A percentile compares a stretch with the other conserved stretches of the same genome.
Conservation (phyloP, 768 basidiomycete genomes). For the Arthromyces matolae region DNA sequence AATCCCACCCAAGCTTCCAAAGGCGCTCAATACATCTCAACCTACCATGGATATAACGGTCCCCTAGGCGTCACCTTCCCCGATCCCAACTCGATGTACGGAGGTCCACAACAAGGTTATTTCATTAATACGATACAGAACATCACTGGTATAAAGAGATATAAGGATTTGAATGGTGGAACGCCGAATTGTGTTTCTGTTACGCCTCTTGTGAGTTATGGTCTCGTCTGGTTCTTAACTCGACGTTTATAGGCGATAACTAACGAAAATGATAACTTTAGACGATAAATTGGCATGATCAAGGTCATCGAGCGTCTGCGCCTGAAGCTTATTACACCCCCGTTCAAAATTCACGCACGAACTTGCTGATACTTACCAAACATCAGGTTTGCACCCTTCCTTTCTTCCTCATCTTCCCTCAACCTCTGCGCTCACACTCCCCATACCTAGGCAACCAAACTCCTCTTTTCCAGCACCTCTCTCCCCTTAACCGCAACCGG, state of each 20-base stretch:
- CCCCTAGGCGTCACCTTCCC: constrained; percentile 54
- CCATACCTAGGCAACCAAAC: constrained; percentile 38
- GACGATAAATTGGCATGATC: constrained; percentile 46
- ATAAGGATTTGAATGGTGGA: constrained; percentile 52
- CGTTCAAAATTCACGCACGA: constrained; percentile 41
- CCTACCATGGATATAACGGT: constrained; percentile 49
- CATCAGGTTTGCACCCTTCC: constrained; percentile 28
- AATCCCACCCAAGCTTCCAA: constrained; percentile 41
- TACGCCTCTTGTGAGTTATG: constrained; percentile 45
- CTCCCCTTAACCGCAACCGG: constrained; percentile 41
- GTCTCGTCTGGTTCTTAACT: neutral
- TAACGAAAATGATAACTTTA: constrained; percentile 8
- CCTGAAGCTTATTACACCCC: constrained; percentile 53
- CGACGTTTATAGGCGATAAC: neutral
- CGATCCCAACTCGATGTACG: constrained; percentile 44
- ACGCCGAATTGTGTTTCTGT: constrained; percentile 53
- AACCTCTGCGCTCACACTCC: neutral
- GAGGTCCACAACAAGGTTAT: constrained; percentile 49
- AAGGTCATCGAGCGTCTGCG: constrained; percentile 52
- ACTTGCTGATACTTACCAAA: constrained; percentile 46
- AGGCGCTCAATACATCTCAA: constrained; percentile 42
- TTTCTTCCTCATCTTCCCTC: neutral
- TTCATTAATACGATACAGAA: constrained; percentile 46
- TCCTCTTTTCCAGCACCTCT: constrained; percentile 31
- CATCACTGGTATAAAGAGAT: constrained; percentile 46